These are phyloP conservation scores for Talaromyces trachyspermus DNA, from an alignment of 495 filamentous ascomycete species.

Conservation along the genomic window DNA sequence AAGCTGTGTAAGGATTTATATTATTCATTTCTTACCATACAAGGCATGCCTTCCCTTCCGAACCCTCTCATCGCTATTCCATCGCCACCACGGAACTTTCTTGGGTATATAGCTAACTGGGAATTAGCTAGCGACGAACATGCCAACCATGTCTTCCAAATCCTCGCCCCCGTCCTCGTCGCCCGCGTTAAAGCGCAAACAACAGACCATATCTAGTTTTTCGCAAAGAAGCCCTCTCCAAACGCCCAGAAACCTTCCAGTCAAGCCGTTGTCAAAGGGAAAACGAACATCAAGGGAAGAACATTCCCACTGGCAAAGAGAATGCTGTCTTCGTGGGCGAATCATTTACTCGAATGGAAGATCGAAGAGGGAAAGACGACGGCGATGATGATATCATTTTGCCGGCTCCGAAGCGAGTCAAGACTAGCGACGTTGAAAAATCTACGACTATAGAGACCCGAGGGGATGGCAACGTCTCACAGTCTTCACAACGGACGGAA, in stretches of 20 bases:
- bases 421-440: conserved; percentile 14
- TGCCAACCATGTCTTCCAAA: conserved; percentile 26
- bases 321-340: conserved; percentile 10
- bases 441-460: background rate
- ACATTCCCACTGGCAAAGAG: conserved; percentile 11
- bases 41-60: too few relatives aligned
- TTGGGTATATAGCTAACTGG: background rate
- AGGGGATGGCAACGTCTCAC: background rate
- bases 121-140: background rate
- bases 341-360: conserved; percentile 9
- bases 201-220: conserved; percentile 81
- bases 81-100: background rate
- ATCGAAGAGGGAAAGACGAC: conserved; percentile 21
- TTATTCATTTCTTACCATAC: too few relatives aligned
- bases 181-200: conserved; percentile 48
- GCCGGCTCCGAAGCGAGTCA: conserved; percentile 34
- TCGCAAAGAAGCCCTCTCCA: conserved; percentile 52
- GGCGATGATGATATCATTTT: conserved; percentile 35
- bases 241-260: conserved; percentile 12
- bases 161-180: conserved; percentile 30
- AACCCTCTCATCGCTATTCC: too few relatives aligned
- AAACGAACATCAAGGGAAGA: conserved; percentile 5
- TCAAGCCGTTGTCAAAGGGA: conserved; percentile 11
- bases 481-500: conserved; percentile 24
- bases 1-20: too few relatives aligned